These are phyloP conservation scores for Arthroderma sp. DNA, from an alignment of 2,329 filamentous ascomycete species.

Conservation along the genomic window DNA sequence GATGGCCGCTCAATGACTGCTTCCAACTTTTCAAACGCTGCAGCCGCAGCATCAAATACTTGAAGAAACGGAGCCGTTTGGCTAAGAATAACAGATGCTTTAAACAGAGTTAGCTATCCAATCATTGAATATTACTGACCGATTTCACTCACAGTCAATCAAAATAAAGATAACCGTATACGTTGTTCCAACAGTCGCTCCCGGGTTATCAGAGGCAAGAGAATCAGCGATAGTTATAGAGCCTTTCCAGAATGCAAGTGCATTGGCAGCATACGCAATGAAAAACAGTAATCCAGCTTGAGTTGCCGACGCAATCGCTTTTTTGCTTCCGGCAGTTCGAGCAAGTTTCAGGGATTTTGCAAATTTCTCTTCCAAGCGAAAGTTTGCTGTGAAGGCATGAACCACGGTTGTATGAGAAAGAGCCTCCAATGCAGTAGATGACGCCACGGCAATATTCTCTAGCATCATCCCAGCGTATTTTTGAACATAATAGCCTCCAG, in stretches of 20 bases:
- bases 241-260: constrained; percentile 53
- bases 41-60: constrained; percentile 36
- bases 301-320: constrained; percentile 40
- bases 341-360: constrained; percentile 35
- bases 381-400: constrained; percentile 45
- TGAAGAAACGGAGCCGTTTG: constrained; percentile 37
- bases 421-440: constrained; percentile 46
- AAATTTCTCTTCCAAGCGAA: constrained; percentile 45
- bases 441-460: constrained; percentile 40
- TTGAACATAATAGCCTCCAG: constrained; percentile 32
- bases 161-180: constrained; percentile 45
- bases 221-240: constrained; percentile 38
- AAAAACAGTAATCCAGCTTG: constrained; percentile 50
- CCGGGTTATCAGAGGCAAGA: constrained; percentile 17
- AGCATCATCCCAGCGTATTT: constrained; percentile 35
- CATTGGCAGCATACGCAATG: constrained; percentile 51
- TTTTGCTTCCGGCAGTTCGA: constrained; percentile 41
- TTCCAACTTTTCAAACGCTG: constrained; percentile 46
- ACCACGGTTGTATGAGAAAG: constrained; percentile 45
- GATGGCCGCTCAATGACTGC: constrained; percentile 43
- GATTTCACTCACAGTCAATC: constrained; percentile 31
- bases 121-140: neutral
- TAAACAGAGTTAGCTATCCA: neutral
- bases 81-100: constrained; percentile 35
- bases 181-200: constrained; percentile 34